Conservation (phyloP, 495 filamentous ascomycete genomes). For the Penicillium argentinense region DNA sequence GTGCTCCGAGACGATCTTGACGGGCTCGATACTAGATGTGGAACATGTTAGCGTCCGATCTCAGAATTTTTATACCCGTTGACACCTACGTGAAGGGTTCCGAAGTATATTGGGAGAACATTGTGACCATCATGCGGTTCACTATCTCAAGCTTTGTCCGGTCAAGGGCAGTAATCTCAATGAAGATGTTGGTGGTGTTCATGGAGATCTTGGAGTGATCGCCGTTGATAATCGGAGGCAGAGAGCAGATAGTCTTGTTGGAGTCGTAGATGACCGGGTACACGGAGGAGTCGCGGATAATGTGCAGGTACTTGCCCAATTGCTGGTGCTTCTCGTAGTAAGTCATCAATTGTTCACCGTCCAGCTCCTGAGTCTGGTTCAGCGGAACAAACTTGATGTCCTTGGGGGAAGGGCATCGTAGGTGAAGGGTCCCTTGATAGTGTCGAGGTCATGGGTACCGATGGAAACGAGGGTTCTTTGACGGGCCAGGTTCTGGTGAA, state of each 20-base stretch:
- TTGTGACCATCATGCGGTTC: conserved; percentile 88
- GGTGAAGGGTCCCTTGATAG: conserved; percentile 89
- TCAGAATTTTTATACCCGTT: neutral
- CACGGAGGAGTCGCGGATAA: conserved; percentile 88
- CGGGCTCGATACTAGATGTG: conserved; percentile 68
- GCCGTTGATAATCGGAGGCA: conserved; percentile 97
- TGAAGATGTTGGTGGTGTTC: conserved; percentile 87
- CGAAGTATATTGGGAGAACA: conserved; percentile 92
- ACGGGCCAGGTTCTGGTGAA: conserved; percentile 93
- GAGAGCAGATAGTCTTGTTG: conserved; percentile 81
- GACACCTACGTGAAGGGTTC: conserved; percentile 73
- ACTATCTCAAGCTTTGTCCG: conserved; percentile 96
- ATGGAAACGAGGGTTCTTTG: conserved; percentile 93
- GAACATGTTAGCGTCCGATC: neutral
- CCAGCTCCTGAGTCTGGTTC: conserved; percentile 87
- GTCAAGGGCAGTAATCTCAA: conserved; percentile 97
- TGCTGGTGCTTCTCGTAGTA: conserved; percentile 94
- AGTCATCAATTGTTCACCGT: conserved; percentile 84
- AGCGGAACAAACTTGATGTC: conserved; percentile 88
- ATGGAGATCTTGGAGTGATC: conserved; percentile 94
- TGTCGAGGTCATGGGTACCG: conserved; percentile 95
- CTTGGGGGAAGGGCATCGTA: conserved; percentile 93
- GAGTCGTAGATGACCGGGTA: conserved; percentile 97
- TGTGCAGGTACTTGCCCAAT: conserved; percentile 79
- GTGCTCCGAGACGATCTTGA: conserved; percentile 87